Evolutionary conservation across 1,139 yeast genomes (phyloP).

Genomic region (Lodderomyces oxycetoniae): DNA sequence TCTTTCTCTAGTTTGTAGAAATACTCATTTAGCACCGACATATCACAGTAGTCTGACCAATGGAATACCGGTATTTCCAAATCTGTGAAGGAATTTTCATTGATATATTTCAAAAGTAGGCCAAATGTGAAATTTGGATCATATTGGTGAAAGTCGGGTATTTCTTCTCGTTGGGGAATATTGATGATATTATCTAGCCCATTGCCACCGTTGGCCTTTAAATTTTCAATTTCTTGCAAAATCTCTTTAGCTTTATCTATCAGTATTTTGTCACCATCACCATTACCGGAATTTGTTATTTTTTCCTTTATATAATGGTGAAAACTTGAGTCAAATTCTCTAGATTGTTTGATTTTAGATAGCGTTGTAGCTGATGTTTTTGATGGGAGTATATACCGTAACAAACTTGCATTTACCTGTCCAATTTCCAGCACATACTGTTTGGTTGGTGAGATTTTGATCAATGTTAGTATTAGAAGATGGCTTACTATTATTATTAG

Average conservation of each 20-base stretch:
- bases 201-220: neutral
- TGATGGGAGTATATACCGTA: neutral
- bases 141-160: conserved; percentile 18
- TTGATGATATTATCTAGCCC: conserved; percentile 6
- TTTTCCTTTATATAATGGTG: neutral
- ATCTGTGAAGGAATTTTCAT: conserved; percentile 1
- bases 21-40: conserved; percentile 22
- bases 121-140: conserved; percentile 36
- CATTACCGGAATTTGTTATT: neutral
- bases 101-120: conserved; percentile 20
- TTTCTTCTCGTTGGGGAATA: conserved; percentile 7
- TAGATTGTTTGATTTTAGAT: neutral
- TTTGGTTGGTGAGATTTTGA: conserved; percentile 8
- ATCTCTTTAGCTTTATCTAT: neutral
- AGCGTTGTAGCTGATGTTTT: neutral
- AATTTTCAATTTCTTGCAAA: neutral
- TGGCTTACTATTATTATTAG: conserved; percentile 17
- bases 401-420: neutral
- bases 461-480: conserved; percentile 15
- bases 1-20: conserved; percentile 16
- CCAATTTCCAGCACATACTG: conserved; percentile 2
- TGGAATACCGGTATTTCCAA: conserved; percentile 26
- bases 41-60: conserved; percentile 35
- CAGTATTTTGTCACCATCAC: neutral
- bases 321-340: neutral